These are phyloP conservation scores for Beverwykella pulmonaria DNA, from an alignment of 495 filamentous ascomycete genomes.

Conservation along the genomic window DNA sequence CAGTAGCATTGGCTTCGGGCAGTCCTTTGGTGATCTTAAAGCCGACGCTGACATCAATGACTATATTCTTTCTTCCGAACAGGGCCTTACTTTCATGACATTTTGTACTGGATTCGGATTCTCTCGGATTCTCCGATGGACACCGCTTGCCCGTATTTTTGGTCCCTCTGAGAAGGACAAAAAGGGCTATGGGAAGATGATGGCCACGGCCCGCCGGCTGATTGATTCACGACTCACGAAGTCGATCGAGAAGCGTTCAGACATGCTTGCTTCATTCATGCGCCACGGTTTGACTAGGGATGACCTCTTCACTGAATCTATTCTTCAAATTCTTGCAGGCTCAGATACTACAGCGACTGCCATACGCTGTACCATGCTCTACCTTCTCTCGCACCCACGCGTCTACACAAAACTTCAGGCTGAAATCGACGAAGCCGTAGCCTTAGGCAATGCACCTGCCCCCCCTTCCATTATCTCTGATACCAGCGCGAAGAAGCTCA, in stretches of 20 bases:
- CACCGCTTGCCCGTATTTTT: conserved; percentile 19
- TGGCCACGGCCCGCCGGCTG: conserved; percentile 23
- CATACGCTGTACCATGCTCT: conserved; percentile 28
- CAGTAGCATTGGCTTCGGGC: conserved; percentile 49
- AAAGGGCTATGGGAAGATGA: conserved; percentile 32
- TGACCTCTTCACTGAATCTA: conserved; percentile 43
- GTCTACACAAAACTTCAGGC: conserved; percentile 31
- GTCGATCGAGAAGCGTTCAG: conserved; percentile 38
- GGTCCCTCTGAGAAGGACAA: conserved; percentile 32
- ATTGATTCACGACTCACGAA: conserved; percentile 18
- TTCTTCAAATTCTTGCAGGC: conserved; percentile 43
- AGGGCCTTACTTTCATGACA: conserved; percentile 31
- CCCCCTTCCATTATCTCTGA: conserved; percentile 23
- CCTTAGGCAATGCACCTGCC: conserved; percentile 5
- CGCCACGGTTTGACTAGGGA: conserved; percentile 46
- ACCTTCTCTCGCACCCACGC: conserved; percentile 24
- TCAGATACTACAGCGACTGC: conserved; percentile 32
- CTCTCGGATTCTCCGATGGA: conserved; percentile 4
- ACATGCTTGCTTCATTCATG: conserved; percentile 49
- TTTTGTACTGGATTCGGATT: conserved; percentile 14
- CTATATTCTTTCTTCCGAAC: conserved; percentile 50
- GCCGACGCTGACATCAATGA: conserved; percentile 54
- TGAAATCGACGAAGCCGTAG: conserved; percentile 34
- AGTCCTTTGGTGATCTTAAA: conserved; percentile 49
- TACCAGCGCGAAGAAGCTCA: conserved; percentile 13